phyloP scores from a whole-genome alignment of 441 rosid species.

The Pelargonium citronellum region DNA sequence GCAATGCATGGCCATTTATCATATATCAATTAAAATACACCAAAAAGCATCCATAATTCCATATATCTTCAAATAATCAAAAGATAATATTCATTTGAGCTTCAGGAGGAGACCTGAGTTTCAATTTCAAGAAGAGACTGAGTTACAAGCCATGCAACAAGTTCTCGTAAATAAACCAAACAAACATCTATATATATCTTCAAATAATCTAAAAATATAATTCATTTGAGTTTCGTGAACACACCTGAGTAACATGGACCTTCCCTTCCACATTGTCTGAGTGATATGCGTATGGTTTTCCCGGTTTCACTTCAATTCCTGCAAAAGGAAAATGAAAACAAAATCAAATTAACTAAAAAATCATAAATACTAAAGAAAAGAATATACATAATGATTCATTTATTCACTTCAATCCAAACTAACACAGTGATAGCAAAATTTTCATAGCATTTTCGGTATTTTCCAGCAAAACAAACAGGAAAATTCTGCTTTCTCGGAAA shows the following conservation, averaged over 20 bases:
- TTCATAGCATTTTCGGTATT: background rate
- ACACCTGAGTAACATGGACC: constrained; percentile 77
- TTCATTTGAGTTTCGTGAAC: constrained; percentile 4
- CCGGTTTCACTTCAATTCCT: constrained; percentile 90
- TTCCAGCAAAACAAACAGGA: background rate
- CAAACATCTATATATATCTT: background rate
- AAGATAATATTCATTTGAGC: too few species aligned
- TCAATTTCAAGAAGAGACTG: too few species aligned
- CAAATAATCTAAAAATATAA: background rate
- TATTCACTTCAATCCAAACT: too few species aligned
- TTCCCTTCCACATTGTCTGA: constrained; percentile 52
- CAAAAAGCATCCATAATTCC: too few species aligned
- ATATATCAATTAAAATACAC: too few species aligned
- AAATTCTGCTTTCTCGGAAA: too few species aligned
- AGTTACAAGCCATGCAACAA: too few species aligned
- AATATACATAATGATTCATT: too few species aligned
- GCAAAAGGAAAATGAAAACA: constrained; percentile 12
- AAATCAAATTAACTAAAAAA: constrained; percentile 8
- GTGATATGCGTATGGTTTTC: constrained; percentile 52
- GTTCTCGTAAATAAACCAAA: background rate
- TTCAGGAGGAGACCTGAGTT: too few species aligned
- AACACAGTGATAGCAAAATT: background rate
- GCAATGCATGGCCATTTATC: too few species aligned
- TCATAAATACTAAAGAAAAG: background rate
- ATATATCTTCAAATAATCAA: too few species aligned